Evolutionary conservation across 371 early-diverging fungal genomes (phyloP), one percentile per base, ranked within the genome.

Genomic region (Dentiscutata heterogama): DNA sequence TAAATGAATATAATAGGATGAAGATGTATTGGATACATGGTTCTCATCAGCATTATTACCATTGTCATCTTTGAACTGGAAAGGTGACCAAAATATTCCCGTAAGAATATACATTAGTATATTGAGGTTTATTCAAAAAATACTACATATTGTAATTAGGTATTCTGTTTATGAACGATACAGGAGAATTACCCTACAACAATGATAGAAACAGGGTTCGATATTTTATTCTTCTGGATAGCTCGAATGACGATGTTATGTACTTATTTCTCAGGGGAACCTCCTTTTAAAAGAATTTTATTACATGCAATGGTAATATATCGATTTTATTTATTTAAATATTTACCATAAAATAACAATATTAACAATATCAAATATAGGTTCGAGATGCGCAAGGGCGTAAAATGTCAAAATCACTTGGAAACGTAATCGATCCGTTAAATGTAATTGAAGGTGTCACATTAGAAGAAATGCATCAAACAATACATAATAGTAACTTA

Each of bases 201-300:
- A 29, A 83, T 99, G 13, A 91, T 99, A 84, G 99, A 99, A 87
- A 99, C 99, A 31, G 99, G 99, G 0, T 93, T 91, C 83, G 99
- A 99, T 88, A 99, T 99, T 85, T 86, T 99, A 68, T 99, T 99
- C 90, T 99, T 99, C 86, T 99, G 99, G 99, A 99, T 99, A 14
- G 99, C 99, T 11, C 92, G 99, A 72, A 99, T 99, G 99, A 97
- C 96, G 4, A 99, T 99, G 99, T 86, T 99, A 71, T 93, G 97
- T 78, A 93, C 96, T 53, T 92, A 98, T 83, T 92, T 99, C 79
- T 91, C 96, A 3, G 94, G 92, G 11, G 80, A 92, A 3, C 86
- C 90, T 14, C 98, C 99, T 0, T 99, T 99, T 90, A 93, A 95
- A 51, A 91, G 92, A 35, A 92, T 96, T 16, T 88, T 90, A 83